phyloP scores from a whole-genome alignment of 148 eudicot species.

The Drosera capensis region DNA sequence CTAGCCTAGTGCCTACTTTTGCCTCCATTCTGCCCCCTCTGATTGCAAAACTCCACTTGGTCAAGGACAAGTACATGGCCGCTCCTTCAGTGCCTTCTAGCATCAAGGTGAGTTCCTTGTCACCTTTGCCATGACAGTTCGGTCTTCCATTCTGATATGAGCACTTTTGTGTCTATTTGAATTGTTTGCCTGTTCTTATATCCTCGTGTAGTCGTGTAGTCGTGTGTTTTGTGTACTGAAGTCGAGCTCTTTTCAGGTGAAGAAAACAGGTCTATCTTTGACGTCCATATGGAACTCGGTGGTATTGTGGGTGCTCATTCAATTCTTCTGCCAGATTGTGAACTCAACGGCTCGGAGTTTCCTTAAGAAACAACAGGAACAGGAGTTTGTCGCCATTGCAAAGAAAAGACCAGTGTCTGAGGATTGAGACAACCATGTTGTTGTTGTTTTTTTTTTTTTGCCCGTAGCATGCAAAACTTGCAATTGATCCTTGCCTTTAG shows the following conservation, averaged over 20 bases:
- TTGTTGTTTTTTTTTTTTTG: no score
- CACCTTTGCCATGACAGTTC: not conserved
- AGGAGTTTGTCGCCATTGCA: constrained; percentile 25
- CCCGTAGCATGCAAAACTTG: no score
- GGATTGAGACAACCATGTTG: constrained; percentile 7
- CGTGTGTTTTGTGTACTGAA: not conserved
- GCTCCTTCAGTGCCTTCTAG: constrained; percentile 42
- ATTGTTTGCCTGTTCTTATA: not conserved
- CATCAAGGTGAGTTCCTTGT: constrained; percentile 47
- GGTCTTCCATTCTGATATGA: not conserved
- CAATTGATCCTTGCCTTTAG: no score
- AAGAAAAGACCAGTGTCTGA: constrained; percentile 18
- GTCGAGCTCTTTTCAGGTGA: constrained; percentile 20
- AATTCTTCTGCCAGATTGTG: constrained; percentile 57
- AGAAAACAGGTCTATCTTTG: constrained; percentile 54
- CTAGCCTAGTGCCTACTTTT: constrained; percentile 66
- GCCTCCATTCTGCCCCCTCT: constrained; percentile 44
- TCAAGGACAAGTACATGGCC: constrained; percentile 73
- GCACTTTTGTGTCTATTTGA: not conserved
- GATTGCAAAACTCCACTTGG: constrained; percentile 54
- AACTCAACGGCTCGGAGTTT: constrained; percentile 55
- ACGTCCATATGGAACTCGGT: constrained; percentile 62
- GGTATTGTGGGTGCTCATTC: constrained; percentile 65
- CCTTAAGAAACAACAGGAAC: constrained; percentile 55
- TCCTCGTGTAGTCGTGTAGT: not conserved